Percentiles rank a stretch among this genome's conserved stretches.
phyloP scores from a whole-genome alignment of 148 eudicot species.

The Fallopia convolvulus region DNA sequence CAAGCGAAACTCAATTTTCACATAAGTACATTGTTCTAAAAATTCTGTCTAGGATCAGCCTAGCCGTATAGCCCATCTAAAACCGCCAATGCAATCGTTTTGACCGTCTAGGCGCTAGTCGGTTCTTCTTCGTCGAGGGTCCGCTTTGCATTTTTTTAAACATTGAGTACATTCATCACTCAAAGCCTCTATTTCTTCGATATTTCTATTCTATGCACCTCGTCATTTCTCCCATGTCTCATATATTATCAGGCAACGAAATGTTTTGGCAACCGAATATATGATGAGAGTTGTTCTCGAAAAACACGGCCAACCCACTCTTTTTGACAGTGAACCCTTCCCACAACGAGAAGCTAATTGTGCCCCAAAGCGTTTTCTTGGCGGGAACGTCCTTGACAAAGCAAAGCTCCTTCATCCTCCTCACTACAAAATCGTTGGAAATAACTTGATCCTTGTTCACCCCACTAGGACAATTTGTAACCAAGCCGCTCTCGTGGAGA shows the following conservation, averaged over 20 bases:
- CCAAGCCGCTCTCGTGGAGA: conserved; percentile 53
- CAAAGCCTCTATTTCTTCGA: too few species aligned
- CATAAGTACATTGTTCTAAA: too few species aligned
- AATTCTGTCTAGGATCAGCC: too few species aligned
- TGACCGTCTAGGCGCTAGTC: too few species aligned
- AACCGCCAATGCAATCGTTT: too few species aligned
- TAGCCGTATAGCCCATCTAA: too few species aligned
- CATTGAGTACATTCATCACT: too few species aligned
- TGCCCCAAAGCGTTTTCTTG: conserved; percentile 50
- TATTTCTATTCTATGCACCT: neutral
- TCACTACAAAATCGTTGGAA: conserved; percentile 64
- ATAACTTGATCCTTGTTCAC: conserved; percentile 61
- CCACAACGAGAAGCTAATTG: conserved; percentile 53
- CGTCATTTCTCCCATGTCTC: neutral
- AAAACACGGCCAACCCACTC: conserved; percentile 44
- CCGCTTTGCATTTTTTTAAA: too few species aligned
- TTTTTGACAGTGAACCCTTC: conserved; percentile 51
- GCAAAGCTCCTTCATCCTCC: conserved; percentile 59
- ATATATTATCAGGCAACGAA: conserved; percentile 37
- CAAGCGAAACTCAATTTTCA: too few species aligned
- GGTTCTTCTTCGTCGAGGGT: too few species aligned
- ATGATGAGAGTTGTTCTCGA: conserved; percentile 44
- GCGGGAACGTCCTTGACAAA: conserved; percentile 49
- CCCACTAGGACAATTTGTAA: conserved; percentile 47
- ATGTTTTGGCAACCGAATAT: conserved; percentile 61